Evolutionary conservation across 73 alveolate species (phyloP), one percentile per base, ranked within the genome.

Genomic region (Paramecium octaurelia): DNA sequence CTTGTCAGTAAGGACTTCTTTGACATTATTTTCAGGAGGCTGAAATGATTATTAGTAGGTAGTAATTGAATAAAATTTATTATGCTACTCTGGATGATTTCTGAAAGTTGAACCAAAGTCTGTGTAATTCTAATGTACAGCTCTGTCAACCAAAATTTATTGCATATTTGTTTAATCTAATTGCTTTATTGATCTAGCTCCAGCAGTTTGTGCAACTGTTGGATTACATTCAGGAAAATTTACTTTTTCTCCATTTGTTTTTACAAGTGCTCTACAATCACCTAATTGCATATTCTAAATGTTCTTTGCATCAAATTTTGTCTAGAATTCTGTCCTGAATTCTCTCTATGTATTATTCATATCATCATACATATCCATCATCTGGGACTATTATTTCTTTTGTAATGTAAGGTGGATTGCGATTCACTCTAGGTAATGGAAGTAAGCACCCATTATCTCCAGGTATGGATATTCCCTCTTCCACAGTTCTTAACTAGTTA

Each of bases 91-190:
- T 31, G 91, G 91, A 80, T 80, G 91, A 46, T 48, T 48, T 48
- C 54, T 80, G 18, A 80, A 80, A 10, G 91, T 80, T 0, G 76
- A 44, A 8, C 91, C 91, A 80, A 80, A 80, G 14, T 80, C 91
- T 24, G 91, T 80, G 18, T 44, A 80, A 27, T 43, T n/a, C 12
- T 40, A 12, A 80, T 80, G 91, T 20, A 80, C 76, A 14, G 91
- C 76, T 44, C 91, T 44, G 21, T 80, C 91, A 9, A 80, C 75
- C 12, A 80, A 23, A 12, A 80, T 24, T 18, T 80, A 18, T 20
- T 80, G 91, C 91, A 80, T 80, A 80, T 80, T 80, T 38, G 91
- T 80, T 44, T 42, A n/a, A 80, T 80, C 91, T 24, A 80, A 48
- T 48, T 80, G 48, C 48, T 42, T 80, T 38, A 80, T 80, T 7